Conservation (phyloP, 2,329 filamentous ascomycete species). For the Graphilbum sp. region DNA sequence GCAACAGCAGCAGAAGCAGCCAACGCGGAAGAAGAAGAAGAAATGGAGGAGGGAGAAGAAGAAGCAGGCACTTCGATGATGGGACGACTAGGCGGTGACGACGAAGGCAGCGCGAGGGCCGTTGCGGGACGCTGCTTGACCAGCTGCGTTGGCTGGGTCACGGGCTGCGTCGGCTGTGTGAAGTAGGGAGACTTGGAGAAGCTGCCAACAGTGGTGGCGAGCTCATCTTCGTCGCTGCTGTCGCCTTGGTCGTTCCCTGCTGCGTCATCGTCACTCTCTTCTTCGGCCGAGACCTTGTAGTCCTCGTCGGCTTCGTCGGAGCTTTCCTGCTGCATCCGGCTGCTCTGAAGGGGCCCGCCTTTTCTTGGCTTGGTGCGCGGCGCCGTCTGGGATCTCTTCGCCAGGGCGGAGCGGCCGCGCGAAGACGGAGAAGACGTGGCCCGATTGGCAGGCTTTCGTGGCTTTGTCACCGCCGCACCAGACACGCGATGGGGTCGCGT, state of each 20-base stretch:
- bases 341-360: no score
- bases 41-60: slow-evolving; percentile 34
- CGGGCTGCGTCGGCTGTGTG: slow-evolving; percentile 27
- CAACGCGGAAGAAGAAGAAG: no score
- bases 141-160: slow-evolving; percentile 32
- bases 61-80: slow-evolving; percentile 74
- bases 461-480: not conserved
- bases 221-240: slow-evolving; percentile 30
- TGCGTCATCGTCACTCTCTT: not conserved
- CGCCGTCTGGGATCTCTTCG: no score
- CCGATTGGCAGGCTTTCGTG: slow-evolving; percentile 7
- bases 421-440: not conserved
- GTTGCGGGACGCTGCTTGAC: slow-evolving; percentile 19
- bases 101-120: slow-evolving; percentile 16
- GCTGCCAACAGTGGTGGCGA: slow-evolving; percentile 19
- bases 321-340: no score
- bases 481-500: slow-evolving; percentile 1
- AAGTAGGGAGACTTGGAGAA: slow-evolving; percentile 26
- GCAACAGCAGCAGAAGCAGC: no score
- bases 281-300: slow-evolving; percentile 11
- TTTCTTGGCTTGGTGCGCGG: no score
- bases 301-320: slow-evolving; percentile 9
- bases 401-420: no score
- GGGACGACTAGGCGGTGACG: slow-evolving; percentile 23
- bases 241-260: slow-evolving; percentile 9